Evolutionary conservation across 768 basidiomycete species (phyloP).

Genomic region (Fistulinella prunicolor): DNA sequence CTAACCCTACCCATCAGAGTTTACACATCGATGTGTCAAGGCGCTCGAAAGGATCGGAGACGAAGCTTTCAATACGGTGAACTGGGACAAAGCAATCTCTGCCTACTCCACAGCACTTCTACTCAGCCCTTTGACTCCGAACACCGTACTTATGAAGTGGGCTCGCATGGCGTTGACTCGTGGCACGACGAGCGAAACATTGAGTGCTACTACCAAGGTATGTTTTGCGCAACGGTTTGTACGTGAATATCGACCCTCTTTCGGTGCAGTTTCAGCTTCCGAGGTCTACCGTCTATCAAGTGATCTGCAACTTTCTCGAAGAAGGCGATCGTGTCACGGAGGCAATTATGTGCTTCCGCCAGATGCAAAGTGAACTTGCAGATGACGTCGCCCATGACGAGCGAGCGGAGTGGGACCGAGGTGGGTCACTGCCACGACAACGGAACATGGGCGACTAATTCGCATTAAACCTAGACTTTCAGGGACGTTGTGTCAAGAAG

Average conservation of each 20-base stretch:
- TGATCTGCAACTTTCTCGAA: conserved; percentile 1
- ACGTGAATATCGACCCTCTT: neutral
- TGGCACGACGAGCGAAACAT: neutral
- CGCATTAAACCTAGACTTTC: conserved; percentile 1
- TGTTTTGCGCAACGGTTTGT: no score
- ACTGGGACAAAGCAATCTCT: neutral
- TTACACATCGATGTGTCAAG: neutral
- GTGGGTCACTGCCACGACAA: neutral
- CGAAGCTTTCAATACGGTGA: neutral
- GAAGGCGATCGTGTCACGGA: neutral
- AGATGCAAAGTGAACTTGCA: neutral
- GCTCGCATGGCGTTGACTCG: neutral
- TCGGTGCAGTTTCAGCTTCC: conserved; percentile 3
- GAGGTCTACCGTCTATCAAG: neutral
- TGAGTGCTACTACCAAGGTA: neutral
- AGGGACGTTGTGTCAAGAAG: neutral
- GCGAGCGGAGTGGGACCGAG: neutral
- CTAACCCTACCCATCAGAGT: neutral
- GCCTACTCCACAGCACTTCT: neutral
- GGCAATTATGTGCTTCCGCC: neutral
- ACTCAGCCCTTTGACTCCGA: neutral
- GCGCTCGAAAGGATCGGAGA: neutral
- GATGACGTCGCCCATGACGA: neutral
- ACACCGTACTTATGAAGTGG: neutral
- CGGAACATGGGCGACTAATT: no score